Evolutionary conservation across 352 stramenopile genomes (phyloP).

Genomic region (Phytopythium montanum): DNA sequence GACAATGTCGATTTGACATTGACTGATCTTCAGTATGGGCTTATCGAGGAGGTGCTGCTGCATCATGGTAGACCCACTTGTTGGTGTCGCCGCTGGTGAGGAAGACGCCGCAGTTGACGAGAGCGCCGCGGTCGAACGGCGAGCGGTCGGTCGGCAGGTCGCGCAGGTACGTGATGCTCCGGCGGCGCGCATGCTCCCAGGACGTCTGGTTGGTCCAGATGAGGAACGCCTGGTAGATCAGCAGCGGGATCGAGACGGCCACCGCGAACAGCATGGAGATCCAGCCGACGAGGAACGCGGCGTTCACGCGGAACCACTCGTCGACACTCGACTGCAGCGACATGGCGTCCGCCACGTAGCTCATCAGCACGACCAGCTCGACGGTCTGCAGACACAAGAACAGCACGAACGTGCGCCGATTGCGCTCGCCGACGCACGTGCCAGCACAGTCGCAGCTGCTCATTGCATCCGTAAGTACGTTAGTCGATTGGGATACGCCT

Average conservation of each 20-base stretch:
- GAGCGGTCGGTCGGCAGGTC: conserved; percentile 50
- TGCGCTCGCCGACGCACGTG: conserved; percentile 67
- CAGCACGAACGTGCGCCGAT: conserved; percentile 60
- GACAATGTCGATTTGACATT: neutral
- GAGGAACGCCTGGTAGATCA: conserved; percentile 67
- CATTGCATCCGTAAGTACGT: neutral
- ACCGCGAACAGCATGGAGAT: conserved; percentile 54
- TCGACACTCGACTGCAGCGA: conserved; percentile 50
- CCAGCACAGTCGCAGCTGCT: conserved; percentile 73
- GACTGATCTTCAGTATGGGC: neutral
- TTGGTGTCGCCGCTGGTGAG: conserved; percentile 41
- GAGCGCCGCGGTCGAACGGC: conserved; percentile 54
- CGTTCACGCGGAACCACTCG: conserved; percentile 72
- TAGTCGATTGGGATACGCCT: neutral
- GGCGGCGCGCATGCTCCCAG: conserved; percentile 69
- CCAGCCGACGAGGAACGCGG: conserved; percentile 59
- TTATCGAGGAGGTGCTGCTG: neutral
- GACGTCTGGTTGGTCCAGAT: conserved; percentile 79
- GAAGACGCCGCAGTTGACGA: conserved; percentile 68
- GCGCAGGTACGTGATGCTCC: conserved; percentile 71
- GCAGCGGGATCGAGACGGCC: conserved; percentile 52
- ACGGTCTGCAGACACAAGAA: conserved; percentile 61
- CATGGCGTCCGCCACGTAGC: conserved; percentile 48
- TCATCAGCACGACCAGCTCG: conserved; percentile 44
- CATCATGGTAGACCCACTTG: conserved; percentile 50